Conservation (phyloP, 2,329 filamentous ascomycete species). For the Coleophoma cylindrospora region DNA sequence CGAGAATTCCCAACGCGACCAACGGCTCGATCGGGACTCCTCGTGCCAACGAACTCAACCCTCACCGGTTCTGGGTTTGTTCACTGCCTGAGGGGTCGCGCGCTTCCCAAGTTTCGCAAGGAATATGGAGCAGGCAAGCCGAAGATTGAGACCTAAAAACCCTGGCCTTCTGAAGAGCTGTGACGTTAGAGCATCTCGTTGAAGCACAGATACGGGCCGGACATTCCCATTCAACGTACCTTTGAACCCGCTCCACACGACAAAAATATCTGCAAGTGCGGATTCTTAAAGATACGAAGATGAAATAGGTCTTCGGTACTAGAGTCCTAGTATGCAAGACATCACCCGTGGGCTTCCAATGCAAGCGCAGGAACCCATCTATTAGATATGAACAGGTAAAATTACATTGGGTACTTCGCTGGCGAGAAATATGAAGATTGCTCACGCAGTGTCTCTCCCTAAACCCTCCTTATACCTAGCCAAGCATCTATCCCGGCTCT, state of each 20-base stretch:
- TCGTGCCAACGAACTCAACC: slow-evolving; percentile 18
- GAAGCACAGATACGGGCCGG: slow-evolving; percentile 65
- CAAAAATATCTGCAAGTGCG: too few species aligned
- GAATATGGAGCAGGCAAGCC: slow-evolving; percentile 10
- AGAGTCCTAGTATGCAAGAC: too few species aligned
- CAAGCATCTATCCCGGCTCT: slow-evolving; percentile 61
- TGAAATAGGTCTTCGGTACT: too few species aligned
- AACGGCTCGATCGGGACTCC: slow-evolving; percentile 27
- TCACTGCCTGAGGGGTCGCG: slow-evolving; percentile 26
- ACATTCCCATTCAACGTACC: slow-evolving; percentile 33
- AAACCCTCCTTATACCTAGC: slow-evolving; percentile 64
- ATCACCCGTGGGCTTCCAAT: too few species aligned
- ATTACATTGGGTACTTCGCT: too few species aligned
- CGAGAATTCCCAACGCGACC: background rate
- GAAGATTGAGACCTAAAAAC: slow-evolving; percentile 26
- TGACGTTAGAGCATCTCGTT: slow-evolving; percentile 51
- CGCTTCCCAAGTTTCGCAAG: slow-evolving; percentile 21
- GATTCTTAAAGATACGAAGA: too few species aligned
- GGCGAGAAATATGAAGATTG: too few species aligned
- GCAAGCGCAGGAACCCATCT: too few species aligned
- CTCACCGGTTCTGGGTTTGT: slow-evolving; percentile 18
- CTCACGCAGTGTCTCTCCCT: slow-evolving; percentile 35
- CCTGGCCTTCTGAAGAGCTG: slow-evolving; percentile 58
- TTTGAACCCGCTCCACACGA: background rate
- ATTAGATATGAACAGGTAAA: too few species aligned